Conservation (phyloP, 2,329 filamentous ascomycete genomes). For the Colletotrichum incanum region DNA sequence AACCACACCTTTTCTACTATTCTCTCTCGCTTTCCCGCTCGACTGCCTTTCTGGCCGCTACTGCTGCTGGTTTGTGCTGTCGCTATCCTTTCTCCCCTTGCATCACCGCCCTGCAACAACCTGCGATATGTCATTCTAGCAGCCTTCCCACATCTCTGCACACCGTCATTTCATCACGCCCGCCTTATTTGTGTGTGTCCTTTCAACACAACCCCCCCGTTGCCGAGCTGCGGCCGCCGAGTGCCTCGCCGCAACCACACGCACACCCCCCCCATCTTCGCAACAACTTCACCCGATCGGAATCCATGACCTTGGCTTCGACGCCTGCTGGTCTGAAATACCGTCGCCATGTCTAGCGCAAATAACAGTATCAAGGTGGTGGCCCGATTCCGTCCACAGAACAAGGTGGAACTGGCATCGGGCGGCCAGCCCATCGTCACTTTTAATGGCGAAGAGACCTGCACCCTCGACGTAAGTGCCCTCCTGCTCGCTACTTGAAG, state of each 20-base stretch:
- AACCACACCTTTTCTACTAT: slow-evolving; percentile 20
- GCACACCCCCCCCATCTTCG: slow-evolving; percentile 11
- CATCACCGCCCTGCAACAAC: slow-evolving; percentile 33
- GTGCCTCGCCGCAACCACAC: slow-evolving; percentile 40
- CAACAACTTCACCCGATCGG: slow-evolving; percentile 27
- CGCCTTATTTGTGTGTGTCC: slow-evolving; percentile 41
- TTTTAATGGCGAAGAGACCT: slow-evolving; percentile 92
- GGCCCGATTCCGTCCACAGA: slow-evolving; percentile 97
- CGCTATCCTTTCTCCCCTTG: slow-evolving; percentile 3
- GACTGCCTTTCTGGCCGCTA: slow-evolving; percentile 40
- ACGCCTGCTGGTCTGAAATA: slow-evolving; percentile 41
- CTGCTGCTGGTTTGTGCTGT: slow-evolving; percentile 41
- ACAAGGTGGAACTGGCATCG: slow-evolving; percentile 91
- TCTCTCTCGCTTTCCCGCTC: slow-evolving; percentile 18
- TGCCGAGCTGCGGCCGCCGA: slow-evolving; percentile 42
- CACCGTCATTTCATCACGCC: slow-evolving; percentile 43
- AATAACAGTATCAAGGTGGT: slow-evolving; percentile 89
- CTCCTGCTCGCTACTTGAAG: neutral
- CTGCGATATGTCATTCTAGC: slow-evolving; percentile 44
- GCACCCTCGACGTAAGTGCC: slow-evolving; percentile 82
- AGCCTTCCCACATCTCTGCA: slow-evolving; percentile 38
- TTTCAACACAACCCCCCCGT: slow-evolving; percentile 36
- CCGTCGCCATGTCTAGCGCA: slow-evolving; percentile 68
- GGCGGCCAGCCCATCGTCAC: slow-evolving; percentile 93
- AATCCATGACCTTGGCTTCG: slow-evolving; percentile 39